These are phyloP conservation scores for Cladosporium sp. DNA, from an alignment of 2,329 filamentous ascomycete species.

Conservation along the genomic window DNA sequence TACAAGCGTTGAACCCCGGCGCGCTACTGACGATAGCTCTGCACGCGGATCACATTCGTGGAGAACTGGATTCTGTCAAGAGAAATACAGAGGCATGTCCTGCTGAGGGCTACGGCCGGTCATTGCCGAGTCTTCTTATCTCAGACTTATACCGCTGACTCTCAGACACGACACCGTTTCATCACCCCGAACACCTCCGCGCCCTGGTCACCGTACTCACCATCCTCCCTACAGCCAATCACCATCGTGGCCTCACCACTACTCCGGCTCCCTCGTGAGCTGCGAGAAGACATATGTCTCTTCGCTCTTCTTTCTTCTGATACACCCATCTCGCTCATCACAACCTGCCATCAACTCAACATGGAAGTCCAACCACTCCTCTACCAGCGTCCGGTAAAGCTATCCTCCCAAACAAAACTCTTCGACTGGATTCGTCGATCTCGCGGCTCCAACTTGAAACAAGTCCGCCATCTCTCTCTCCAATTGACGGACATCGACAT, in stretches of 20 bases:
- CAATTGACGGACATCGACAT: conserved; percentile 33
- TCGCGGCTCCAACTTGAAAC: conserved; percentile 24
- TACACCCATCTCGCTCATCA: conserved; percentile 20
- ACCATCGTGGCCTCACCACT: conserved; percentile 17
- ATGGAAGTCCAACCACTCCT: conserved; percentile 29
- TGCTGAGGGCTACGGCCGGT: conserved; percentile 7
- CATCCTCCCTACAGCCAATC: neutral
- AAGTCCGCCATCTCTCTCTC: conserved; percentile 26
- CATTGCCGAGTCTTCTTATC: conserved; percentile 9
- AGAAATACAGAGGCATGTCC: neutral
- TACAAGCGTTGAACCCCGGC: conserved; percentile 6
- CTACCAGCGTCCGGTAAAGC: conserved; percentile 27
- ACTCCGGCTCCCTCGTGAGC: conserved; percentile 20
- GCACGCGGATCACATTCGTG: conserved; percentile 7
- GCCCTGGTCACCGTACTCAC: neutral
- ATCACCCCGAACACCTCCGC: conserved; percentile 5
- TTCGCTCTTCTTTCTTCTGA: conserved; percentile 1
- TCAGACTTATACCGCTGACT: neutral
- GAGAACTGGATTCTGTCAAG: neutral
- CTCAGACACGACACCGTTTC: conserved; percentile 7
- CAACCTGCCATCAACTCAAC: conserved; percentile 24
- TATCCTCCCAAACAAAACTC: conserved; percentile 31
- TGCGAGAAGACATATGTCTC: conserved; percentile 20
- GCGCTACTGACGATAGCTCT: conserved; percentile 14
- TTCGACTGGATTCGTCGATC: conserved; percentile 31